These are phyloP conservation scores for Coemansia sp. DNA, from an alignment of 192 early-diverging fungal genomes.

Conservation along the genomic window DNA sequence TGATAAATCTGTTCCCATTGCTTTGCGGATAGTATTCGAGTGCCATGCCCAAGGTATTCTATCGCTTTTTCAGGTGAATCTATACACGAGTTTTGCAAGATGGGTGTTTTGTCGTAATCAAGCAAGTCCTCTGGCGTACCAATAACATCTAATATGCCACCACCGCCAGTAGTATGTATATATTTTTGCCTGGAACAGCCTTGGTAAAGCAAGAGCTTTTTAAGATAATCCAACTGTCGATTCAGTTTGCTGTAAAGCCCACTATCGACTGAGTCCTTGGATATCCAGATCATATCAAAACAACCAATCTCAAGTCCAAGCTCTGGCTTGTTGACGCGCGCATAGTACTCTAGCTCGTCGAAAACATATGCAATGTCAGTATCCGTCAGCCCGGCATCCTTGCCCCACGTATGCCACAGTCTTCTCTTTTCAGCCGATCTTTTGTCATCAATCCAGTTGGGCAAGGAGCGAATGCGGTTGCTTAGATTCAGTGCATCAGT, in stretches of 20 bases:
- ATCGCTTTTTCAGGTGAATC: neutral
- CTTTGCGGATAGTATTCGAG: neutral
- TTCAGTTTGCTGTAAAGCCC: neutral
- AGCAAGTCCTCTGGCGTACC: neutral
- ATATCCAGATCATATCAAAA: neutral
- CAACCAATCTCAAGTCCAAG: neutral
- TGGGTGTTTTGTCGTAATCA: neutral
- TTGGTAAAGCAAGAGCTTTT: neutral
- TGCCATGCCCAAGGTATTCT: neutral
- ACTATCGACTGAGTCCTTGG: neutral
- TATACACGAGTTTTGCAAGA: neutral
- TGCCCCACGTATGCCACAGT: neutral
- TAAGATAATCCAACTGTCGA: neutral
- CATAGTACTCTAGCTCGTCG: conserved; percentile 1
- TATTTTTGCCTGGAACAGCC: too few relatives aligned
- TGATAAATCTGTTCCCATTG: neutral
- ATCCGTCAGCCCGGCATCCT: neutral
- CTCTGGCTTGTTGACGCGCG: neutral
- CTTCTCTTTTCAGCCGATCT: neutral
- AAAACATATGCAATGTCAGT: neutral
- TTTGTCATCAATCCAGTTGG: neutral
- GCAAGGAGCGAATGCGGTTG: neutral
- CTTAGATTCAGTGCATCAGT: neutral
- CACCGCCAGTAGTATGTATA: neutral
- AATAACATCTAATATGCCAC: neutral